These are phyloP conservation scores for Paramecium sexaurelia DNA, from an alignment of 73 alveolate genomes.

Conservation along the genomic window DNA sequence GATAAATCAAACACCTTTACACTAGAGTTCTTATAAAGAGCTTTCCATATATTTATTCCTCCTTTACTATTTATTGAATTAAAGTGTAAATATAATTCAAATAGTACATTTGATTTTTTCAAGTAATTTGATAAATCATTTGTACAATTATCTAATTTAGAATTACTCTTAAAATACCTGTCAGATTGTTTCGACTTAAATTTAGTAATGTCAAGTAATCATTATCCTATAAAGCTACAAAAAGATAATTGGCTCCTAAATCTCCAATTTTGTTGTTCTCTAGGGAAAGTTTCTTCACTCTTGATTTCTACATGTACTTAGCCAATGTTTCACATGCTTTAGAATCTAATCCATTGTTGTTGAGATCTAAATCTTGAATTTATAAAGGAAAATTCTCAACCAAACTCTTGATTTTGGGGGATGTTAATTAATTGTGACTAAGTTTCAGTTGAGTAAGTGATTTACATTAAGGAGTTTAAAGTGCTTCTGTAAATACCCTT, in stretches of 20 bases:
- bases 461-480: constrained; percentile 34
- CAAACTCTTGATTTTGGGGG: background rate
- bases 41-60: constrained; percentile 45
- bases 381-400: background rate
- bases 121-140: constrained; percentile 20
- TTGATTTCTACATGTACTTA: constrained; percentile 10
- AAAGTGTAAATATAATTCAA: constrained; percentile 41
- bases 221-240: background rate
- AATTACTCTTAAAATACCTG: background rate
- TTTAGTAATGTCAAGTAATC: constrained; percentile 5
- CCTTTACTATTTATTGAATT: background rate
- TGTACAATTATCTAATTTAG: constrained; percentile 12
- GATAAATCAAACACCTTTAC: constrained; percentile 56
- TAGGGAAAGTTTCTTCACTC: background rate
- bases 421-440: background rate
- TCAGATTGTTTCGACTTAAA: background rate
- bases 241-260: background rate
- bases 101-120: background rate
- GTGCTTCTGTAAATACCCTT: constrained; percentile 41
- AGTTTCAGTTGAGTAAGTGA: background rate
- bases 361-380: constrained; percentile 2
- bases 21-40: constrained; percentile 36
- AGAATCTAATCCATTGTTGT: background rate
- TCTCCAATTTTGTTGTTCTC: constrained; percentile 46
- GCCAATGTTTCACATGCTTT: constrained; percentile 36